A percentile compares a stretch with the other conserved stretches of the same genome.
Evolutionary conservation across 2,329 filamentous ascomycete genomes (phyloP).

Genomic region (Tolypocladium endophyticum): DNA sequence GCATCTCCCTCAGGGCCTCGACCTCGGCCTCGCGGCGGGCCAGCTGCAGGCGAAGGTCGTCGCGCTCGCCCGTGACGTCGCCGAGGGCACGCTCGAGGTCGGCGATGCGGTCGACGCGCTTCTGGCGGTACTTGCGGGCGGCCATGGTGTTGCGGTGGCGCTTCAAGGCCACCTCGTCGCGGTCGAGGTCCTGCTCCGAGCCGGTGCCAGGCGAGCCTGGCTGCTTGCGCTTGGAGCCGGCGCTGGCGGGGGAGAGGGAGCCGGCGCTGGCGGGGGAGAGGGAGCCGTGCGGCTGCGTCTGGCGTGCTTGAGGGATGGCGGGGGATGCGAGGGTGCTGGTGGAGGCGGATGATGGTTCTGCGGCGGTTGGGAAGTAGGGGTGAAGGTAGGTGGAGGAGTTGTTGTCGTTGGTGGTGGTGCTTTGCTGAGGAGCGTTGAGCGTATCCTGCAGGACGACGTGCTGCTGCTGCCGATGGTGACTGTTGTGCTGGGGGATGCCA

Average conservation of each 20-base stretch:
- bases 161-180: constrained; percentile 32
- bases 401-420: background rate
- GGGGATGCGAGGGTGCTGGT: background rate
- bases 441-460: background rate
- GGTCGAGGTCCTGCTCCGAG: constrained; percentile 5
- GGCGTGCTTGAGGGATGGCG: background rate
- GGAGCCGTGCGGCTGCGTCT: constrained; percentile 1
- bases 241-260: constrained; percentile 4
- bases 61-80: constrained; percentile 48
- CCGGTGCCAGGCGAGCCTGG: constrained; percentile 1
- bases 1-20: constrained; percentile 45
- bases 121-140: constrained; percentile 62
- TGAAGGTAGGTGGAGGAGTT: background rate
- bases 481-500: background rate
- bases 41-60: constrained; percentile 51
- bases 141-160: constrained; percentile 60
- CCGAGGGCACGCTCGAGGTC: constrained; percentile 51
- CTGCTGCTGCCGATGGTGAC: background rate
- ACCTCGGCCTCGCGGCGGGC: constrained; percentile 56
- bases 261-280: constrained; percentile 3
- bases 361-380: background rate
- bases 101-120: constrained; percentile 54
- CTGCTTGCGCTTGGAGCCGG: constrained; percentile 9
- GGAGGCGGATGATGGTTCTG: constrained; percentile 1
- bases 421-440: background rate